phyloP scores from a whole-genome alignment of 2,329 filamentous ascomycete species.

The Gaeumannomyces sp. region DNA sequence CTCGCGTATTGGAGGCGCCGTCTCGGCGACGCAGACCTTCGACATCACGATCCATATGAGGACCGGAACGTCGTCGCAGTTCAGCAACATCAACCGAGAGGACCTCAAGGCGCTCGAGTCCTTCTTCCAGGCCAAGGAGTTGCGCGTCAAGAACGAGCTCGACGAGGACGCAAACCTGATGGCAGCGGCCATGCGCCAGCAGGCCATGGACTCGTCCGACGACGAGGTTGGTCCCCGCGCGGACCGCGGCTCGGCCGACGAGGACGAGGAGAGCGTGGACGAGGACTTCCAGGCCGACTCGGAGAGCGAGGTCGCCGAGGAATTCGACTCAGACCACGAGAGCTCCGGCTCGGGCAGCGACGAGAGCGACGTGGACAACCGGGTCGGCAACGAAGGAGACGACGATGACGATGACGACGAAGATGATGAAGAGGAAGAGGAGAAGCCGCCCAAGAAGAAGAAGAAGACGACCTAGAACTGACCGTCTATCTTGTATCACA shows the following conservation, averaged over 20 bases:
- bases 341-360: slow-evolving; percentile 68
- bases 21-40: slow-evolving; percentile 91
- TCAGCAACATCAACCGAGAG: slow-evolving; percentile 98
- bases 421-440: slow-evolving; percentile 33
- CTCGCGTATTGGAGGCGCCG: slow-evolving; percentile 88
- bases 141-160: slow-evolving; percentile 98
- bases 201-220: slow-evolving; percentile 77
- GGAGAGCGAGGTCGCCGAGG: slow-evolving; percentile 93
- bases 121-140: slow-evolving; percentile 93
- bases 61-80: slow-evolving; percentile 84
- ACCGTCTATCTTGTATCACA: background rate
- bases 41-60: slow-evolving; percentile 94
- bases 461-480: slow-evolving; percentile 30
- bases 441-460: slow-evolving; percentile 36
- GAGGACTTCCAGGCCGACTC: slow-evolving; percentile 93
- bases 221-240: slow-evolving; percentile 67
- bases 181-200: slow-evolving; percentile 75
- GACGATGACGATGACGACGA: slow-evolving; percentile 43
- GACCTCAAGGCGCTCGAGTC: slow-evolving; percentile 94
- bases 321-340: slow-evolving; percentile 87
- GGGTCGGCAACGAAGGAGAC: slow-evolving; percentile 33
- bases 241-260: slow-evolving; percentile 86
- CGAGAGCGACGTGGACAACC: slow-evolving; percentile 52
- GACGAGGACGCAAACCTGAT: slow-evolving; percentile 81
- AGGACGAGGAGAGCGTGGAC: slow-evolving; percentile 91